These are phyloP conservation scores for Sechiopsis laciniata DNA, from an alignment of 306 rosid species.

Conservation along the genomic window DNA sequence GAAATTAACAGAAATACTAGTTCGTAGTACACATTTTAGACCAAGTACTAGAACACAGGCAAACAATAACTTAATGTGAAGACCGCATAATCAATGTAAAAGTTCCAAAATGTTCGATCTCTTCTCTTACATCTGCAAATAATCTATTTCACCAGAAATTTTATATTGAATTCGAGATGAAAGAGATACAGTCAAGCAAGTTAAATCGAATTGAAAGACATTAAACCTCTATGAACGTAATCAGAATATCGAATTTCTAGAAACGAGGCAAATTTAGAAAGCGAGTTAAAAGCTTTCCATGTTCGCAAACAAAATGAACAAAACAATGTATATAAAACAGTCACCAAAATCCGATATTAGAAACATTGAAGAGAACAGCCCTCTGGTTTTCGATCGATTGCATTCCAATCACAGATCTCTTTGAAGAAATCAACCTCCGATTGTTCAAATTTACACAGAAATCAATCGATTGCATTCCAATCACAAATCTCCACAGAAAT, in stretches of 20 bases:
- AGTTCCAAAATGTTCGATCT: too few species aligned
- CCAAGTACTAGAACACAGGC: too few species aligned
- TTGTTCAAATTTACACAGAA: background rate
- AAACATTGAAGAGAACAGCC: constrained; percentile 26
- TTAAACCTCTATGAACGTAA: background rate
- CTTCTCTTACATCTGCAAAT: too few species aligned
- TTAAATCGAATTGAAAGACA: background rate
- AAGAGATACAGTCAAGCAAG: background rate
- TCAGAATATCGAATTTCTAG: background rate
- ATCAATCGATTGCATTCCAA: background rate
- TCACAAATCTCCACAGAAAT: constrained; percentile 5
- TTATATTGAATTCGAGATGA: background rate
- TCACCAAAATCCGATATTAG: constrained; percentile 33
- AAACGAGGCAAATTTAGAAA: constrained; percentile 16
- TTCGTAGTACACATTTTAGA: too few species aligned
- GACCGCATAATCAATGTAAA: too few species aligned
- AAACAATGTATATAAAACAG: constrained; percentile 10
- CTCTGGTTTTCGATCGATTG: background rate
- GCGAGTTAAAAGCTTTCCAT: constrained; percentile 20
- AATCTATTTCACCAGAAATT: background rate
- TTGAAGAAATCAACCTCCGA: background rate
- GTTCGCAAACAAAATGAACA: constrained; percentile 15
- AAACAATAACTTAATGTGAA: background rate
- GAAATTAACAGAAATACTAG: too few species aligned
- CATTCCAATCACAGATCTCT: background rate